phyloP scores from a whole-genome alignment of 2,329 filamentous ascomycete genomes.

The Xylariales sp. region DNA sequence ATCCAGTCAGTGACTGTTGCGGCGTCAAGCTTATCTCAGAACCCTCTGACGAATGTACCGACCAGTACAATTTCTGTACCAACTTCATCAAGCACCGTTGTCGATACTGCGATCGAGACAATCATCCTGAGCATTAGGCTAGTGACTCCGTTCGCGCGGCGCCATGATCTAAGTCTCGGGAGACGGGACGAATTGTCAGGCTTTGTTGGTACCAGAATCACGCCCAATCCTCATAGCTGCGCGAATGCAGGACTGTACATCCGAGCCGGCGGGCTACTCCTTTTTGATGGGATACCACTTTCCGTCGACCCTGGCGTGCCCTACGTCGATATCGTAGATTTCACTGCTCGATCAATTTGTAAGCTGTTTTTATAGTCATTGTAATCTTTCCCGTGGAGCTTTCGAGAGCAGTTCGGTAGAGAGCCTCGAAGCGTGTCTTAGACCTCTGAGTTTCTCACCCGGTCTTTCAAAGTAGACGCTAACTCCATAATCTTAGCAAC shows the following conservation, averaged over 20 bases:
- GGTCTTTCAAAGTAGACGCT: not conserved
- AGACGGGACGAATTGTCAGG: conserved; percentile 3
- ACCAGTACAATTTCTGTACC: no score
- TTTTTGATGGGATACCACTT: not conserved
- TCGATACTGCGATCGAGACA: not conserved
- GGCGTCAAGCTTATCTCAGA: no score
- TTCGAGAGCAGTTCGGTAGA: not conserved
- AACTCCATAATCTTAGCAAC: not conserved
- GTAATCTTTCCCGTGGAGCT: not conserved
- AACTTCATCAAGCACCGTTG: no score
- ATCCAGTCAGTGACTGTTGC: no score
- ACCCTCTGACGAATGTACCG: no score
- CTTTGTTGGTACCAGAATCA: conserved; percentile 8
- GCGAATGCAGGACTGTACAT: conserved; percentile 4
- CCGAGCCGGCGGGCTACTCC: not conserved
- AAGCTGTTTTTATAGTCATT: not conserved
- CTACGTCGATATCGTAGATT: conserved; percentile 5
- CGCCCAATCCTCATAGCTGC: conserved; percentile 2
- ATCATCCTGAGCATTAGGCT: conserved; percentile 6
- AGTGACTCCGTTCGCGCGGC: not conserved
- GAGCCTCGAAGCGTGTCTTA: not conserved
- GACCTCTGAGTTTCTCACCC: not conserved
- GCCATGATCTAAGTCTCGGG: not conserved
- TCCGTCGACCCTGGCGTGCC: conserved; percentile 7
- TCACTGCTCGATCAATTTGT: conserved; percentile 4